phyloP scores from a whole-genome alignment of 805 yeast species.

The Candida adriatica region DNA sequence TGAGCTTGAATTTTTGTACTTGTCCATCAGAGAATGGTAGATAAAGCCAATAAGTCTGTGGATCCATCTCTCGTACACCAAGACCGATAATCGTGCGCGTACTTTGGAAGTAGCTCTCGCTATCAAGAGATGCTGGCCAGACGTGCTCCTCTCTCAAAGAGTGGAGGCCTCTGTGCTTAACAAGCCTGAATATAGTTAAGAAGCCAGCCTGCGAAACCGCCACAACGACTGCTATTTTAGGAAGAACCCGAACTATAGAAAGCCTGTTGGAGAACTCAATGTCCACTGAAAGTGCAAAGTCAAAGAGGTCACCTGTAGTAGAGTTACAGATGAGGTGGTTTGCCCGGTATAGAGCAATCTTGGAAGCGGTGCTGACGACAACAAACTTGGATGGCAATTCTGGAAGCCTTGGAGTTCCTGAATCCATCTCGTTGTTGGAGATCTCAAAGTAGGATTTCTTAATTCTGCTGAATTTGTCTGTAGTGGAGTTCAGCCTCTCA shows the following conservation, averaged over 20 bases:
- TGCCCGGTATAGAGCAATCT: conserved; percentile 38
- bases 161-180: conserved; percentile 34
- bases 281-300: conserved; percentile 20
- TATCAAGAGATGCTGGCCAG: not conserved
- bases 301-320: conserved; percentile 37
- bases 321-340: conserved; percentile 42
- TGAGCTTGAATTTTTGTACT: not conserved
- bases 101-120: not conserved
- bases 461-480: conserved; percentile 21
- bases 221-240: conserved; percentile 33
- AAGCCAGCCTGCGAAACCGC: conserved; percentile 38
- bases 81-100: not conserved
- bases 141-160: conserved; percentile 35
- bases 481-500: conserved; percentile 14
- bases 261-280: conserved; percentile 20
- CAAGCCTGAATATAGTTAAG: conserved; percentile 35
- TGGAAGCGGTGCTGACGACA: conserved; percentile 37
- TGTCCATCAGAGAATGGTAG: not conserved
- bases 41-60: not conserved
- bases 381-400: conserved; percentile 27
- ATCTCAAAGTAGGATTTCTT: conserved; percentile 10
- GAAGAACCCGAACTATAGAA: conserved; percentile 28
- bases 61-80: not conserved
- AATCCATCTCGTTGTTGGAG: not conserved
- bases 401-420: conserved; percentile 12